These are phyloP conservation scores for Colletotrichum sp. DNA, from an alignment of 2,329 filamentous ascomycete species.

Conservation along the genomic window DNA sequence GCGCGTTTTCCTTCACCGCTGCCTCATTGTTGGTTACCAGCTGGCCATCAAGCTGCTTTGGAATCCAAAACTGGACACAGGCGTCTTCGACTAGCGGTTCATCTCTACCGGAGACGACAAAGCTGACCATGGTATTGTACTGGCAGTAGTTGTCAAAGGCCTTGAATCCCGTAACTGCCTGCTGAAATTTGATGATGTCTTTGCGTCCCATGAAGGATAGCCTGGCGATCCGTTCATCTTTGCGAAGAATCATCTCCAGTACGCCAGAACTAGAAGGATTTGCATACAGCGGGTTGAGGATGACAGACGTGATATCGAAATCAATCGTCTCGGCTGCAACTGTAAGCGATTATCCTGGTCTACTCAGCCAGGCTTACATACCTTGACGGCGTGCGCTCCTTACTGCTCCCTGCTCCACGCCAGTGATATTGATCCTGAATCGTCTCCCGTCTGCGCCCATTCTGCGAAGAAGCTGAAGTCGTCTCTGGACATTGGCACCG, in stretches of 20 bases:
- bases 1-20: not conserved
- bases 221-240: slow-evolving; percentile 34
- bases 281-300: slow-evolving; percentile 33
- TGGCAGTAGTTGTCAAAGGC: slow-evolving; percentile 30
- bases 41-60: slow-evolving; percentile 29
- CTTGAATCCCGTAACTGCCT: slow-evolving; percentile 37
- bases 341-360: not conserved
- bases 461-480: slow-evolving; percentile 25
- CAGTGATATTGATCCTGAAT: slow-evolving; percentile 27
- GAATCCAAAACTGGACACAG: slow-evolving; percentile 36
- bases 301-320: slow-evolving; percentile 31
- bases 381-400: slow-evolving; percentile 16
- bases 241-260: slow-evolving; percentile 32
- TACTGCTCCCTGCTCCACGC: slow-evolving; percentile 6
- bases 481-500: slow-evolving; percentile 12
- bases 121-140: slow-evolving; percentile 31
- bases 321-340: slow-evolving; percentile 28
- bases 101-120: slow-evolving; percentile 27
- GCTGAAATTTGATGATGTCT: slow-evolving; percentile 35
- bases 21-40: slow-evolving; percentile 27
- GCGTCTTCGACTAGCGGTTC: slow-evolving; percentile 30
- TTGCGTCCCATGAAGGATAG: slow-evolving; percentile 29
- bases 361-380: not conserved
- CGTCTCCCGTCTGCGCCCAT: slow-evolving; percentile 28
- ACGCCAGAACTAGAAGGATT: slow-evolving; percentile 16